Percentiles rank a stretch among this genome's conserved stretches.
phyloP scores from a whole-genome alignment of 2,329 filamentous ascomycete genomes.

The Pseudonectria buxi region DNA sequence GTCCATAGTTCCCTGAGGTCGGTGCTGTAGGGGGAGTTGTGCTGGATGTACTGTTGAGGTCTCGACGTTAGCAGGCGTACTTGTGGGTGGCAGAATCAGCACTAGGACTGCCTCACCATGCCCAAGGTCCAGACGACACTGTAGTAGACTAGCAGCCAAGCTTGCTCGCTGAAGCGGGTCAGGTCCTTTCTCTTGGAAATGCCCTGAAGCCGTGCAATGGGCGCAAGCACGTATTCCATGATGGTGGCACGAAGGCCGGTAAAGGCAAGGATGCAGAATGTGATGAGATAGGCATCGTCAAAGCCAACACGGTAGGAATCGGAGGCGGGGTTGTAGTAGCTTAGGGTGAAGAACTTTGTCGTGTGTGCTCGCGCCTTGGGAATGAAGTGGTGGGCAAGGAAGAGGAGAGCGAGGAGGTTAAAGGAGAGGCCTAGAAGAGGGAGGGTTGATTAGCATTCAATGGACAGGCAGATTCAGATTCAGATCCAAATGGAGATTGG shows the following conservation, averaged over 20 bases:
- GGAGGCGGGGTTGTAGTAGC: constrained; percentile 66
- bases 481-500: background rate
- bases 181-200: constrained; percentile 69
- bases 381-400: constrained; percentile 75
- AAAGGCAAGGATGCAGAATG: constrained; percentile 76
- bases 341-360: constrained; percentile 81
- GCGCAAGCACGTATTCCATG: constrained; percentile 83
- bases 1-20: constrained; percentile 75
- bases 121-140: constrained; percentile 74
- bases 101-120: constrained; percentile 54
- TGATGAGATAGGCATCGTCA: constrained; percentile 72
- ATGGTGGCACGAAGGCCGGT: constrained; percentile 75
- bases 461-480: background rate
- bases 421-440: constrained; percentile 60
- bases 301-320: constrained; percentile 68
- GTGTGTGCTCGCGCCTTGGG: constrained; percentile 73
- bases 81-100: background rate
- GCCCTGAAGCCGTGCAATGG: constrained; percentile 65
- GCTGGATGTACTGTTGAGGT: constrained; percentile 66
- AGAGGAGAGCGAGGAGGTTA: constrained; percentile 77
- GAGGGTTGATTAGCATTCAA: constrained; percentile 17
- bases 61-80: constrained; percentile 6
- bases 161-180: constrained; percentile 87
- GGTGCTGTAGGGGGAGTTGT: constrained; percentile 69
- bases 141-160: constrained; percentile 85